phyloP scores from a whole-genome alignment of 2,329 filamentous ascomycete species.

The Phoma sp. region DNA sequence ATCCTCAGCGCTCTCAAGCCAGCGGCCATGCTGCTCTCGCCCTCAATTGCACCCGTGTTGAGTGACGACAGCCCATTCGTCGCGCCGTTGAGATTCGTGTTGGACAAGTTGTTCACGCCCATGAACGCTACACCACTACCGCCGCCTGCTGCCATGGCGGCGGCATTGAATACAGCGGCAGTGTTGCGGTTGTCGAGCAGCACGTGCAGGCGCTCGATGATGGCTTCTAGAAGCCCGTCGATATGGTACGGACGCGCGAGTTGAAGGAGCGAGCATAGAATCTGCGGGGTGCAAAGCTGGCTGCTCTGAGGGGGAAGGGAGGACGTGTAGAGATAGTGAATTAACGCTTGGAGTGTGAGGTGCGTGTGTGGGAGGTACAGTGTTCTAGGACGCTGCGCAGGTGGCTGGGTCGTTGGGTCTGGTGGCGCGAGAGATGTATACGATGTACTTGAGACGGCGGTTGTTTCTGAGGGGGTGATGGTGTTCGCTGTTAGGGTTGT shows the following conservation, averaged over 20 bases:
- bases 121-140: conserved; percentile 79
- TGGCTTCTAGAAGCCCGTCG: conserved; percentile 89
- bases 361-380: conserved; percentile 93
- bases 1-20: conserved; percentile 55
- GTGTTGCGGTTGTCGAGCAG: conserved; percentile 93
- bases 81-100: conserved; percentile 32
- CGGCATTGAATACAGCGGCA: conserved; percentile 96
- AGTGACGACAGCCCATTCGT: conserved; percentile 31
- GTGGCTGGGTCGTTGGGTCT: conserved; percentile 61
- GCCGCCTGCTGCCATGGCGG: conserved; percentile 95
- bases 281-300: conserved; percentile 88
- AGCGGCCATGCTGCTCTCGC: conserved; percentile 42
- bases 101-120: conserved; percentile 38
- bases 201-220: conserved; percentile 88
- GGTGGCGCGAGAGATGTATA: conserved; percentile 58
- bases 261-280: conserved; percentile 92
- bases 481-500: conserved; percentile 54
- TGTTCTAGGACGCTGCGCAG: conserved; percentile 77
- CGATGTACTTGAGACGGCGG: conserved; percentile 51
- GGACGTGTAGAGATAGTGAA: conserved; percentile 94
- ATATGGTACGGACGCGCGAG: conserved; percentile 92
- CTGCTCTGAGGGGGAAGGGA: conserved; percentile 79
- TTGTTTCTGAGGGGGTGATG: conserved; percentile 45
- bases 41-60: conserved; percentile 18
- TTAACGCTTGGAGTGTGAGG: conserved; percentile 85